A percentile compares a stretch with the other conserved stretches of the same genome.
Evolutionary conservation across 305 asterid genomes (phyloP).

Genomic region (Fraxinus albicans): DNA sequence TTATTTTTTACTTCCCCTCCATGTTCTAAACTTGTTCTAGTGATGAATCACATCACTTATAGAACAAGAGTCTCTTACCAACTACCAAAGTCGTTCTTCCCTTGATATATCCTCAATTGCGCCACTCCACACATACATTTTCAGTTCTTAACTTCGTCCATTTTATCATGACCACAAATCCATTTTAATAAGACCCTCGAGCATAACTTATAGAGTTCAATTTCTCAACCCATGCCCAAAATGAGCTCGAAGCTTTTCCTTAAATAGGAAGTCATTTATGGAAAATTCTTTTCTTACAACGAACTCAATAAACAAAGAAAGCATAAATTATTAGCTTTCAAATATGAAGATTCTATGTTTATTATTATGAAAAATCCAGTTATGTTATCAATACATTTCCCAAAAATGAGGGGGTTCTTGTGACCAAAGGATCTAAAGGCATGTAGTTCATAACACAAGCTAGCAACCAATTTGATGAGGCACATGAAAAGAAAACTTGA

Average conservation of each 20-base stretch:
- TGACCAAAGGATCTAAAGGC: slow-evolving; percentile 10
- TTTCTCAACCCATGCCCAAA: neutral
- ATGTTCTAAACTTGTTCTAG: neutral
- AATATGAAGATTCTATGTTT: neutral
- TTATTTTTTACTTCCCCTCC: neutral
- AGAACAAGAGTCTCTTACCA: neutral
- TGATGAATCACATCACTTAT: neutral
- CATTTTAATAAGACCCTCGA: neutral
- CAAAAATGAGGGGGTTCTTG: slow-evolving; percentile 3
- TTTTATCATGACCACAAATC: neutral
- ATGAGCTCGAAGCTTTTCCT: neutral
- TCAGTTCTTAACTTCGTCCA: neutral
- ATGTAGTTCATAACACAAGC: slow-evolving; percentile 25
- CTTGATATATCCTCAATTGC: neutral
- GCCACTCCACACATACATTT: neutral
- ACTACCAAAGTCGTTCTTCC: neutral
- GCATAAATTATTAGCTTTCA: neutral
- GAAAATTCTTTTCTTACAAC: neutral
- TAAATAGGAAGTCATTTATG: neutral
- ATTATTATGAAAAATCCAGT: neutral
- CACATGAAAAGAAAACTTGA: slow-evolving; percentile 7
- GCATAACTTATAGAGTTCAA: neutral
- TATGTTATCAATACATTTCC: neutral
- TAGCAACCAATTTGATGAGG: neutral
- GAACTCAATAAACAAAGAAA: neutral